Evolutionary conservation across 495 filamentous ascomycete genomes (phyloP).

Genomic region (Filosporella fistucella): DNA sequence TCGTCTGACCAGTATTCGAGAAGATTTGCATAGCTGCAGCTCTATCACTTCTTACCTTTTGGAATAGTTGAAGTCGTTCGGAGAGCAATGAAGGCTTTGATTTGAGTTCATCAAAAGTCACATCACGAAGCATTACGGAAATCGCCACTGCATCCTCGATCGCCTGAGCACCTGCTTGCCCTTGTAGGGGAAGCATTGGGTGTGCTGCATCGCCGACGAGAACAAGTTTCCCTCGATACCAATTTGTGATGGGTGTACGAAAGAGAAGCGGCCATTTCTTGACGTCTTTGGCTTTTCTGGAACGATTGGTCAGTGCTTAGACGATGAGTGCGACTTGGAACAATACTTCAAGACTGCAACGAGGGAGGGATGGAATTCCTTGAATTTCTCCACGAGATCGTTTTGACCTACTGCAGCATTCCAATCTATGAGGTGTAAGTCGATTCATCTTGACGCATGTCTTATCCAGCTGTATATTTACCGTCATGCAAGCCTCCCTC

Average conservation of each 20-base stretch:
- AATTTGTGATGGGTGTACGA: constrained; percentile 46
- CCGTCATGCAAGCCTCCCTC: neutral
- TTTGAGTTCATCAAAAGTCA: neutral
- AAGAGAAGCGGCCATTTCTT: constrained; percentile 56
- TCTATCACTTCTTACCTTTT: constrained; percentile 43
- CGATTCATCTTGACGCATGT: no score
- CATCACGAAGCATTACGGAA: constrained; percentile 9
- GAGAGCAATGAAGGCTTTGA: constrained; percentile 23
- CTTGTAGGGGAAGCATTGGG: constrained; percentile 41
- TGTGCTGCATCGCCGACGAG: constrained; percentile 62
- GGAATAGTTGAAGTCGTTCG: constrained; percentile 43
- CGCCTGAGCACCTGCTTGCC: constrained; percentile 15
- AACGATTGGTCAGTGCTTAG: neutral
- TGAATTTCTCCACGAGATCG: constrained; percentile 37
- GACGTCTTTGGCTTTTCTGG: constrained; percentile 39
- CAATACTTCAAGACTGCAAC: constrained; percentile 29
- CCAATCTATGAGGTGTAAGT: constrained; percentile 3
- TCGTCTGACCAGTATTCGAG: constrained; percentile 26
- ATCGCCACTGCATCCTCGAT: constrained; percentile 18
- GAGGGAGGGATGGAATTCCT: constrained; percentile 36
- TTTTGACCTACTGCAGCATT: constrained; percentile 14
- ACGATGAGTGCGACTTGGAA: neutral
- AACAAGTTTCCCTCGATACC: constrained; percentile 42
- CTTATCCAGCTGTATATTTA: no score
- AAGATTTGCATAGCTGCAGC: constrained; percentile 49